Conservation (phyloP, 2,329 filamentous ascomycete genomes). For the Xylaria sp. region DNA sequence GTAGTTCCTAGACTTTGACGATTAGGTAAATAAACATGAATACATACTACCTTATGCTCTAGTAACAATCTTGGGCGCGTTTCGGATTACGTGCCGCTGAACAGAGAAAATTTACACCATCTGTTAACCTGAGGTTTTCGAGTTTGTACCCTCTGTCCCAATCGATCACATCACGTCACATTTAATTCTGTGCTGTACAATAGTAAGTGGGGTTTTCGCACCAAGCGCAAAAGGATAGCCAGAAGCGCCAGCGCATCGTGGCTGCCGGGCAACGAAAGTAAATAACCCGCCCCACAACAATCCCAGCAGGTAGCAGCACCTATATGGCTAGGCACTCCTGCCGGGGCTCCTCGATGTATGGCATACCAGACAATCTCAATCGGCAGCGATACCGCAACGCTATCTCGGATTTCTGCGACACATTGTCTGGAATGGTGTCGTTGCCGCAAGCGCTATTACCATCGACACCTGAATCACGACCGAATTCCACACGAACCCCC, state of each 20-base stretch:
- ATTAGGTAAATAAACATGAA: slow-evolving; percentile 11
- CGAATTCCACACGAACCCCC: slow-evolving; percentile 46
- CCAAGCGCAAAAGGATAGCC: neutral
- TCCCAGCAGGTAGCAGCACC: slow-evolving; percentile 11
- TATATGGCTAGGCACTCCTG: neutral
- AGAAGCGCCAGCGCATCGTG: slow-evolving; percentile 23
- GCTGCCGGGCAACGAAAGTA: slow-evolving; percentile 40
- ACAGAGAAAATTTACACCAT: neutral
- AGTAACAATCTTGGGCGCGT: neutral
- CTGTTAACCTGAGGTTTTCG: neutral
- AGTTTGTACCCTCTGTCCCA: neutral
- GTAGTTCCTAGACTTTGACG: neutral
- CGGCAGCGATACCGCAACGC: slow-evolving; percentile 43
- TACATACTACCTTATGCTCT: neutral
- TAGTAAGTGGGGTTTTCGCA: slow-evolving; percentile 27
- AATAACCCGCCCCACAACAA: slow-evolving; percentile 43
- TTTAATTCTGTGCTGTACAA: slow-evolving; percentile 8
- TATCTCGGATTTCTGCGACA: slow-evolving; percentile 41
- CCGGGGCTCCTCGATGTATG: slow-evolving; percentile 37
- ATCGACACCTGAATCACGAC: slow-evolving; percentile 42
- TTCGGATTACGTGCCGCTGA: neutral
- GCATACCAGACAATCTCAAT: slow-evolving; percentile 42
- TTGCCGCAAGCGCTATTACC: slow-evolving; percentile 59
- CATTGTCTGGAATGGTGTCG: slow-evolving; percentile 52
- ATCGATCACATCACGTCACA: slow-evolving; percentile 14